These are phyloP conservation scores for Buxus sempervirens DNA, from an alignment of 164 flowering plant genomes.

Conservation along the genomic window DNA sequence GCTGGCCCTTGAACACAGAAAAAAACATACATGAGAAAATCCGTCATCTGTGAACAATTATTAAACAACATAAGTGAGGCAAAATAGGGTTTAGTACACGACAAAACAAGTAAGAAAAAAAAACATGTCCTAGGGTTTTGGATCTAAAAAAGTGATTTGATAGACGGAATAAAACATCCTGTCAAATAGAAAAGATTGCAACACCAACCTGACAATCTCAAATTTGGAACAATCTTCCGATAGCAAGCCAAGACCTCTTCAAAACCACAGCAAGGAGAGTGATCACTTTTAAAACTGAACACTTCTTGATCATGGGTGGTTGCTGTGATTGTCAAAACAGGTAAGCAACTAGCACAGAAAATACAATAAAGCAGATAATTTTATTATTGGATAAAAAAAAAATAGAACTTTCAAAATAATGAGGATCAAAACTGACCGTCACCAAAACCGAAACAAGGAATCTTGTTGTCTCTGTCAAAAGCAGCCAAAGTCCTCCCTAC, in stretches of 20 bases:
- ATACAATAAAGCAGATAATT: too few species aligned
- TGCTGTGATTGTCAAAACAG: constrained; percentile 26
- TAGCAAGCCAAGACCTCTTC: constrained; percentile 75
- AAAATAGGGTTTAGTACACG: background rate
- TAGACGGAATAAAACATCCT: background rate
- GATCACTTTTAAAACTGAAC: constrained; percentile 65
- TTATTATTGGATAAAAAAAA: too few species aligned
- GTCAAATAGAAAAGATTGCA: background rate
- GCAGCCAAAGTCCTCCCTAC: constrained; percentile 60
- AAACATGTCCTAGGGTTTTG: background rate
- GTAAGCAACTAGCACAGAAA: background rate
- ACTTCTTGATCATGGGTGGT: constrained; percentile 74
- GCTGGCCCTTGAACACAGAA: constrained; percentile 57
- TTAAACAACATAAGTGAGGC: too few species aligned
- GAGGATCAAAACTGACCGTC: constrained; percentile 37
- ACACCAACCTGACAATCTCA: constrained; percentile 53
- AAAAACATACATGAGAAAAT: constrained; percentile 3
- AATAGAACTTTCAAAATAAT: too few species aligned
- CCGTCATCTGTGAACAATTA: too few species aligned
- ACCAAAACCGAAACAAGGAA: constrained; percentile 75
- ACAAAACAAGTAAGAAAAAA: background rate
- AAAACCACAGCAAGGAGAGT: constrained; percentile 68
- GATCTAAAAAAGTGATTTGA: too few species aligned
- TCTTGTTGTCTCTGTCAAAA: constrained; percentile 67
- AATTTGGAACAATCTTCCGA: constrained; percentile 39